A percentile compares a stretch with the other conserved stretches of the same genome.
Evolutionary conservation across 169 alveolate genomes (phyloP).

Genomic region (Cytauxzoon felis): DNA sequence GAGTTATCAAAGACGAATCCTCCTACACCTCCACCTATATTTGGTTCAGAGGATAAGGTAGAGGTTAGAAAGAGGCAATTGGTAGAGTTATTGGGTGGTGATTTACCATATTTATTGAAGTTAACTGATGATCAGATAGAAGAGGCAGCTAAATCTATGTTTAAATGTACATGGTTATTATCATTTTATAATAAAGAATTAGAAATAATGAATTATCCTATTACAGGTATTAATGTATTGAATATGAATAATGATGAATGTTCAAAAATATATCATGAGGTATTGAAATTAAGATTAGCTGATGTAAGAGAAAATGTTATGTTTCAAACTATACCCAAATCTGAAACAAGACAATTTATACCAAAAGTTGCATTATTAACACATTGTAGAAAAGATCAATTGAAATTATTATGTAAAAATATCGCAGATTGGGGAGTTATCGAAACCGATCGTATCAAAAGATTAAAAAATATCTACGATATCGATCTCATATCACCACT

Average conservation of each 20-base stretch:
- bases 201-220: slow-evolving; percentile 2
- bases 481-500: too few relatives aligned
- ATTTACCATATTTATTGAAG: neutral
- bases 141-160: slow-evolving; percentile 22
- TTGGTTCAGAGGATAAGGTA: neutral
- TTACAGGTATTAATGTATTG: slow-evolving; percentile 11
- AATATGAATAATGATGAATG: slow-evolving; percentile 6
- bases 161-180: slow-evolving; percentile 25
- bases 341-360: neutral
- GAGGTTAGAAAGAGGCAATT: slow-evolving; percentile 10
- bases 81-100: slow-evolving; percentile 12
- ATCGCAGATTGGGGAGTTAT: slow-evolving; percentile 29
- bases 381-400: slow-evolving; percentile 12
- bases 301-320: slow-evolving; percentile 2
- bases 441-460: neutral
- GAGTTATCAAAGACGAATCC: slow-evolving; percentile 16
- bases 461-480: slow-evolving; percentile 5
- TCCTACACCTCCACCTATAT: slow-evolving; percentile 39
- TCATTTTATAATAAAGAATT: slow-evolving; percentile 8
- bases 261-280: slow-evolving; percentile 7
- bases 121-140: slow-evolving; percentile 1
- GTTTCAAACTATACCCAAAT: neutral
- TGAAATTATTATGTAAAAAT: slow-evolving; percentile 3
- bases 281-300: slow-evolving; percentile 15
- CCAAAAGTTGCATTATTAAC: slow-evolving; percentile 31